Base-by-base conservation (phyloP, 2,329 filamentous ascomycete species). In the Aureobasidium sp. region DNA sequence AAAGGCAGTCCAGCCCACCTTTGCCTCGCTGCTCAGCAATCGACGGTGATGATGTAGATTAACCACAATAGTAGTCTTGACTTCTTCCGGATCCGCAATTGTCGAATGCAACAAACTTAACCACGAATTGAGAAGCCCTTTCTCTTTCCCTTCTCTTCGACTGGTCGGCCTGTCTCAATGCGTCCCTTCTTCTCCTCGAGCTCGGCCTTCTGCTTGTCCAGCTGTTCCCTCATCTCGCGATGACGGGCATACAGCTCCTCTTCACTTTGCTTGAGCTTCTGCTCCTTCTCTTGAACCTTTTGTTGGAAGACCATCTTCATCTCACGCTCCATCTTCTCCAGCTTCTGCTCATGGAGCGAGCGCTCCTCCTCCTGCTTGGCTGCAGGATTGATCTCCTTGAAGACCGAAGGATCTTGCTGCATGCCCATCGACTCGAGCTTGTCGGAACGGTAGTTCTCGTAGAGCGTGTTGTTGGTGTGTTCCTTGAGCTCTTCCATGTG, bases 221-320 rank as follows among this genome's bases (percentile, higher is more conserved):
- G 86, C 78, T 97, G 93, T 75, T 99, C 94, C 84, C 97, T 99
- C 94, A 99, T 99, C 82, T 99, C 94, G 75, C 93, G 88, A 82
- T 99, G 94, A 71, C 94, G 89, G 68, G 94, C 92, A 74, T 97
- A 97, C 63, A 99, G 82, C 83, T 99, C 94, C 77, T 99, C 94
- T 79, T 99, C 94, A 83, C 91, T 96, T 81, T 97, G 94, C 82
- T 96, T 96, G 76, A 99, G 83, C 81, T 99, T 99, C 85, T 91
- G 96, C 81, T 99, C 94, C 84, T 99, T 99, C 79, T 99, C 94
- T 68, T 91, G 87, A 36, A 99, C 94, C 88, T 99, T 99, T 77
- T 99, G 94, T 78, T 97, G 94, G 91, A 99, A 99, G 70, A 99
- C 94, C 90, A 97, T 96, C 90, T 99, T 99, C 94, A 99, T 99